A percentile compares a stretch with the other conserved stretches of the same genome.
Conservation (phyloP, 2,329 filamentous ascomycete species). For the Cytospora leucostoma region DNA sequence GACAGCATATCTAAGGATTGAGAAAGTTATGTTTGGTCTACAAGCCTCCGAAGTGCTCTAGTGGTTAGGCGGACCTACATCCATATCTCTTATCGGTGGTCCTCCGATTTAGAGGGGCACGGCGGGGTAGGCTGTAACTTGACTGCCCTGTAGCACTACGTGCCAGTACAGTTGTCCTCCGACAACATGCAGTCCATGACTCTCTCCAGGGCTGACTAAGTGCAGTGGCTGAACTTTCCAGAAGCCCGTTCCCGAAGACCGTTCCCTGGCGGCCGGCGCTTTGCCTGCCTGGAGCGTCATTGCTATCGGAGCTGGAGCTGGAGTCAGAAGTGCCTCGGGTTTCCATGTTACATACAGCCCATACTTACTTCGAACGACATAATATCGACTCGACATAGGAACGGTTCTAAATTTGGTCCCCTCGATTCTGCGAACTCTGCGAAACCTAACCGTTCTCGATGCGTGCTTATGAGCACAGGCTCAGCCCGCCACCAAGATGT, state of each 20-base stretch:
- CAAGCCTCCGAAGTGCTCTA: too few relatives aligned
- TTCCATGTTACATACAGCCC: not conserved
- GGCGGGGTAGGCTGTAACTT: conserved; percentile 1
- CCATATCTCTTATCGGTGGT: conserved; percentile 9
- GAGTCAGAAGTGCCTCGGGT: not conserved
- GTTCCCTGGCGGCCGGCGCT: conserved; percentile 1
- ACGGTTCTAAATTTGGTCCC: not conserved
- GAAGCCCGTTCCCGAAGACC: conserved; percentile 20
- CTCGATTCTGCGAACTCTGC: not conserved
- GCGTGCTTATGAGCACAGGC: conserved; percentile 7
- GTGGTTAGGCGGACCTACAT: not conserved
- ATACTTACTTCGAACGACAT: not conserved
- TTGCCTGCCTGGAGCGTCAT: conserved; percentile 3
- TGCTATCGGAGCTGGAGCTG: not conserved
- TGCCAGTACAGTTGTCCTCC: not conserved
- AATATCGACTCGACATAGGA: not conserved
- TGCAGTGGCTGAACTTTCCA: conserved; percentile 31
- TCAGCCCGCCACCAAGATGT: conserved; percentile 59
- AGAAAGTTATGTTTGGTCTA: too few relatives aligned
- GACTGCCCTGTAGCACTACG: not conserved
- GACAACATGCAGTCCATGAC: not conserved
- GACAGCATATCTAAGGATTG: too few relatives aligned
- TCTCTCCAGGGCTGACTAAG: conserved; percentile 22
- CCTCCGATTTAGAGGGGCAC: conserved; percentile 6
- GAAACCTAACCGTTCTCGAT: conserved; percentile 6